A percentile compares a stretch with the other conserved stretches of the same genome.
These are phyloP conservation scores for Agapanthus africanus DNA, from an alignment of 106 monocot genomes.

Conservation along the genomic window DNA sequence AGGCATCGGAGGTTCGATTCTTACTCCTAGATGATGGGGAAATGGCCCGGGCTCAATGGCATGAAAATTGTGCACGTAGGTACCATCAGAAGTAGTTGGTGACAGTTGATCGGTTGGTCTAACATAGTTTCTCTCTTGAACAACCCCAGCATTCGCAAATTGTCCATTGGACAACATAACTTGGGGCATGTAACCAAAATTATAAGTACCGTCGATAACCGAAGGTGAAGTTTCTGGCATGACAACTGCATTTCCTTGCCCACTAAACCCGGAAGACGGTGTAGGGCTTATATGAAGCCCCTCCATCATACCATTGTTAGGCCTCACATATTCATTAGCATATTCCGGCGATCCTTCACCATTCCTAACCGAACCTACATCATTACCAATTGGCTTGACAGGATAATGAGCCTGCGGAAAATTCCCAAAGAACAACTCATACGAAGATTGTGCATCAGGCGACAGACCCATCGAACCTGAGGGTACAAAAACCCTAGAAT, in stretches of 20 bases:
- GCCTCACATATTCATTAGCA: constrained; percentile 22
- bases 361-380: constrained; percentile 15
- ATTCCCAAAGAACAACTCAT: constrained; percentile 4
- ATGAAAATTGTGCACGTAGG: constrained; percentile 15
- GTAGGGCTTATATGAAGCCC: constrained; percentile 19
- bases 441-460: constrained; percentile 9
- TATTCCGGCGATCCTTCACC: not conserved
- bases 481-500: constrained; percentile 3
- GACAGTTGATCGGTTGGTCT: constrained; percentile 21
- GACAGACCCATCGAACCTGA: not conserved
- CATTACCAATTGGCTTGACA: constrained; percentile 6
- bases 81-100: not conserved
- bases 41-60: constrained; percentile 9
- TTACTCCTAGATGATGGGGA: constrained; percentile 17
- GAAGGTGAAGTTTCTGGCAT: constrained; percentile 1
- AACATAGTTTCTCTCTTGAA: constrained; percentile 16
- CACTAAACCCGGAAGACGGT: constrained; percentile 12
- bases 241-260: constrained; percentile 18
- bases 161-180: constrained; percentile 9
- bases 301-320: constrained; percentile 33
- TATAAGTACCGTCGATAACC: constrained; percentile 4
- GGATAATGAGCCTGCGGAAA: constrained; percentile 3
- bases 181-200: constrained; percentile 18
- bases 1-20: constrained; percentile 12
- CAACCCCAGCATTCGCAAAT: constrained; percentile 8